Evolutionary conservation across 371 early-diverging fungal species (phyloP).

Genomic region (Blyttiomyces sp.): DNA sequence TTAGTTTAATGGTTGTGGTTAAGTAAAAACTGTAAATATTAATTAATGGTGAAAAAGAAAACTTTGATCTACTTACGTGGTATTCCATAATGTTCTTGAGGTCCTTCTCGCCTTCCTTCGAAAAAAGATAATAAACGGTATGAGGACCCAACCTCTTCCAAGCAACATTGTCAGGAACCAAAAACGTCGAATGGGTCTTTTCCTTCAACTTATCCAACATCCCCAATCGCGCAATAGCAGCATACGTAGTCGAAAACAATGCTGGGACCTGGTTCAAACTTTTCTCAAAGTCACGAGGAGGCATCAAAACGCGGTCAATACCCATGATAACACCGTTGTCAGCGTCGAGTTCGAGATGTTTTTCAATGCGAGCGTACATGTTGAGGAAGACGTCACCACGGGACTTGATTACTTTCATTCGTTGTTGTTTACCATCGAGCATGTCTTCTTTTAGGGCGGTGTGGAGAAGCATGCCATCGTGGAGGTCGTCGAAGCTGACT

Average conservation of each 20-base stretch:
- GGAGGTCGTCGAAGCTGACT: no score
- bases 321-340: slow-evolving; percentile 28
- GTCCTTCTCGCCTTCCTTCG: slow-evolving; percentile 23
- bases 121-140: slow-evolving; percentile 31
- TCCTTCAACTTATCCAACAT: neutral
- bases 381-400: no score
- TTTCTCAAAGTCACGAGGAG: slow-evolving; percentile 15
- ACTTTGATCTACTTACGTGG: slow-evolving; percentile 14
- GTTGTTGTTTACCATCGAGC: no score
- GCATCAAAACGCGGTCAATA: slow-evolving; percentile 26
- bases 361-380: slow-evolving; percentile 22
- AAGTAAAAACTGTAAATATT: no score
- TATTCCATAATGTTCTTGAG: slow-evolving; percentile 31
- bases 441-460: no score
- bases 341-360: slow-evolving; percentile 12
- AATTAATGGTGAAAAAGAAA: neutral
- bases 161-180: slow-evolving; percentile 31
- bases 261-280: slow-evolving; percentile 19
- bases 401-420: no score
- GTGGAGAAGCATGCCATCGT: no score
- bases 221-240: slow-evolving; percentile 23
- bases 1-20: no score
- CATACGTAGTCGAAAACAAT: slow-evolving; percentile 21
- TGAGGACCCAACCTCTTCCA: slow-evolving; percentile 25
- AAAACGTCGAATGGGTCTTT: slow-evolving; percentile 22